Evolutionary conservation across 2,329 filamentous ascomycete genomes (phyloP).

Genomic region (Pseudogymnoascus sp.): DNA sequence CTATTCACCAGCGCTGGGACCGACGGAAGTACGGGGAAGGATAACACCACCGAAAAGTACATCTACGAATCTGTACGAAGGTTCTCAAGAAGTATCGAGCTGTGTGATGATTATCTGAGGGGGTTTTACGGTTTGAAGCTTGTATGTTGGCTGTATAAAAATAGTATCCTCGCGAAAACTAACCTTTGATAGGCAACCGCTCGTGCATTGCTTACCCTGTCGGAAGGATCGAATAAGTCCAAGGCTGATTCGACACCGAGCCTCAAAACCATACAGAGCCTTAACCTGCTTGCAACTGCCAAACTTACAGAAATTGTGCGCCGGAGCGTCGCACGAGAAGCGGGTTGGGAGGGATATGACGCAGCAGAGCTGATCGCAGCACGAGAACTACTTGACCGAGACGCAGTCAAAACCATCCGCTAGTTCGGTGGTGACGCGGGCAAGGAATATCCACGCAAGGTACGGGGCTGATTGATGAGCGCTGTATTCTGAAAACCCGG

Average conservation of each 20-base stretch:
- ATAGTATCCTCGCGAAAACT: conserved; percentile 9
- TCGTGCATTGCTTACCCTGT: conserved; percentile 14
- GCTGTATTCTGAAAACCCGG: conserved; percentile 8
- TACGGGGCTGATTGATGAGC: conserved; percentile 12
- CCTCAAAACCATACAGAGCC: conserved; percentile 52
- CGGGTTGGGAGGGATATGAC: conserved; percentile 67
- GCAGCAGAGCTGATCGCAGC: conserved; percentile 66
- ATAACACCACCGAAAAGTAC: conserved; percentile 39
- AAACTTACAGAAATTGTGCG: conserved; percentile 74
- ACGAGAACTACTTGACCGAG: conserved; percentile 40
- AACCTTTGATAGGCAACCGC: conserved; percentile 29
- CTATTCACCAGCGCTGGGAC: conserved; percentile 61
- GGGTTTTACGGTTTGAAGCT: conserved; percentile 89
- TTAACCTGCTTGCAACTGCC: conserved; percentile 65
- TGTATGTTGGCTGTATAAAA: conserved; percentile 39
- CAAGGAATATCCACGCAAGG: conserved; percentile 18
- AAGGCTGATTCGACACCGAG: conserved; percentile 41
- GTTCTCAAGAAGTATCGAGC: conserved; percentile 84
- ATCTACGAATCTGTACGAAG: conserved; percentile 71
- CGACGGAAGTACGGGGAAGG: conserved; percentile 31
- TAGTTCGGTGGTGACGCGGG: conserved; percentile 13
- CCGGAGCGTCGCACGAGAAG: conserved; percentile 51
- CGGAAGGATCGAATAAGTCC: conserved; percentile 7
- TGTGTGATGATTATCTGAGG: conserved; percentile 87
- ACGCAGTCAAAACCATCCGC: conserved; percentile 23